Percentiles rank a stretch among this genome's conserved stretches.
Conservation (phyloP, 768 basidiomycete genomes). For the Xerocomus spinulosus region DNA sequence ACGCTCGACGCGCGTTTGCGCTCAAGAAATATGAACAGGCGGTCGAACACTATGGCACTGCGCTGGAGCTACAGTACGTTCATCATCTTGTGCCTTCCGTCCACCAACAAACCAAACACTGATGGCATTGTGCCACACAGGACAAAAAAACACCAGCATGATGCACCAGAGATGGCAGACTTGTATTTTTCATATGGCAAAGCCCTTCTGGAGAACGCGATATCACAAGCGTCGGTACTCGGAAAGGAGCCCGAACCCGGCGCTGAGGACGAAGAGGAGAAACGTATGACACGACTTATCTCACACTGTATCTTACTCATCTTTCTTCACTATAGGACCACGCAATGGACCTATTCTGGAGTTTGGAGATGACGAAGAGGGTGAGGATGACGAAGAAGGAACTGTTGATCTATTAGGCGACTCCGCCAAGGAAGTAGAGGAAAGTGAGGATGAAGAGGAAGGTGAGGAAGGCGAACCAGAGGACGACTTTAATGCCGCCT, state of each 20-base stretch:
- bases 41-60: slow-evolving; percentile 77
- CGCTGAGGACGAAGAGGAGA: slow-evolving; percentile 38
- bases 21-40: slow-evolving; percentile 83
- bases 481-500: slow-evolving; percentile 97
- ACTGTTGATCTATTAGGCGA: slow-evolving; percentile 64
- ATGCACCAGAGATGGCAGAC: slow-evolving; percentile 81
- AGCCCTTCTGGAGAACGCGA: slow-evolving; percentile 89
- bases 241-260: slow-evolving; percentile 72
- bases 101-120: slow-evolving; percentile 10
- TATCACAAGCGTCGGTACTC: slow-evolving; percentile 79
- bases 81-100: background rate
- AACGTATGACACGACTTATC: slow-evolving; percentile 21
- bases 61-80: slow-evolving; percentile 79
- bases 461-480: slow-evolving; percentile 80
- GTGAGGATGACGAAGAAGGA: slow-evolving; percentile 53
- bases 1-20: slow-evolving; percentile 84
- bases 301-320: slow-evolving; percentile 2
- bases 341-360: slow-evolving; percentile 60
- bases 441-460: slow-evolving; percentile 49
- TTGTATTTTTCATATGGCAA: slow-evolving; percentile 89
- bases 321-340: slow-evolving; percentile 26
- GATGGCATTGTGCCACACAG: slow-evolving; percentile 39
- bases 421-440: slow-evolving; percentile 47
- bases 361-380: slow-evolving; percentile 78
- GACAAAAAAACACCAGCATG: slow-evolving; percentile 69